A percentile compares a stretch with the other conserved stretches of the same genome.
Evolutionary conservation across 352 stramenopile genomes (phyloP).

Genomic region (Globisporangium orthogonon): DNA sequence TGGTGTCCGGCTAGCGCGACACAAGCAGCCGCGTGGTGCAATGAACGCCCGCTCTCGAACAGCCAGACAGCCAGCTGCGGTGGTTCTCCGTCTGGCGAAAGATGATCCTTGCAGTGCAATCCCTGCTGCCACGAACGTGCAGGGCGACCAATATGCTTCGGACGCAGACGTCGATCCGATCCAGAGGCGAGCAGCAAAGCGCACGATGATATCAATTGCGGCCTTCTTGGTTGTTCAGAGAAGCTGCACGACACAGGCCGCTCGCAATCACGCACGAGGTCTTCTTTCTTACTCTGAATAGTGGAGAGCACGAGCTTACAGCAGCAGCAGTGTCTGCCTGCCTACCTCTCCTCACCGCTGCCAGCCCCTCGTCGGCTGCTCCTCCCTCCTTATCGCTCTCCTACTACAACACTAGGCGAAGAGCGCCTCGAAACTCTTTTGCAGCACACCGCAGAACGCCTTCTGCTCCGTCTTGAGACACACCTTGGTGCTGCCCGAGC

Average conservation of each 20-base stretch:
- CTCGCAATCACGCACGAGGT: background rate
- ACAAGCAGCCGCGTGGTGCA: background rate
- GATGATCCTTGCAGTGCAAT: background rate
- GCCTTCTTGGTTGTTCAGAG: too few relatives aligned
- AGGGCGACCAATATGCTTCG: too few relatives aligned
- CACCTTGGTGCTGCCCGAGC: conserved; percentile 87
- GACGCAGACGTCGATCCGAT: too few relatives aligned
- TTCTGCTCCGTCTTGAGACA: conserved; percentile 94
- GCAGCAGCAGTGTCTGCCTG: background rate
- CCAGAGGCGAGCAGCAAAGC: too few relatives aligned
- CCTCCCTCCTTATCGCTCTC: background rate
- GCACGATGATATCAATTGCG: too few relatives aligned
- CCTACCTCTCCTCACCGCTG: too few relatives aligned
- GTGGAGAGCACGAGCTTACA: background rate
- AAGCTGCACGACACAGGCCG: too few relatives aligned
- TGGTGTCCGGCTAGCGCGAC: background rate
- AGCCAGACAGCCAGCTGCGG: background rate
- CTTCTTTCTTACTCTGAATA: background rate
- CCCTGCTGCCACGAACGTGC: too few relatives aligned
- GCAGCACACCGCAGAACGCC: conserved; percentile 84
- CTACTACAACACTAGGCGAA: conserved; percentile 22
- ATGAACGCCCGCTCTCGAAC: background rate
- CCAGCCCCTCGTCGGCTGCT: background rate
- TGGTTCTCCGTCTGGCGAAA: background rate
- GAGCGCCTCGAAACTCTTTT: conserved; percentile 84